Base-by-base conservation (phyloP, 2,329 filamentous ascomycete genomes). In the Acarospora socialis region DNA sequence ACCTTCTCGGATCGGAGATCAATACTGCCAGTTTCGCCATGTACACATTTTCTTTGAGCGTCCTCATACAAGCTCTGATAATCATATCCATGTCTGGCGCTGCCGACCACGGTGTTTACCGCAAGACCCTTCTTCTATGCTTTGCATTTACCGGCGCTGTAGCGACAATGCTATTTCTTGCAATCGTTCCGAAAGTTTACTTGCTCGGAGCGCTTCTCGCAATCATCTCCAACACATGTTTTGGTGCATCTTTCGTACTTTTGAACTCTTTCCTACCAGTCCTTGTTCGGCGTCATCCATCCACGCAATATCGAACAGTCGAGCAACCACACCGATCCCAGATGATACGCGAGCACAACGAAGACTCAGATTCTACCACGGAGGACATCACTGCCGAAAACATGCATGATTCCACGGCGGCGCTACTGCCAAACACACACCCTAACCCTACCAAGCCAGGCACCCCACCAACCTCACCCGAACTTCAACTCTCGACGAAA, bases 11-110 rank as follows among this genome's bases (percentile, higher is more conserved):
- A 4, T 55, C 80, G 37, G 77, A 92, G 48, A 77, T 98, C 59
- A 95, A 95, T 56, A 94, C 87, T 1, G 86, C 87, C 21, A 92
- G 81, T 54, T 94, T 95, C 54, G 87, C 84, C 52, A 92, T 95
- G 83, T 95, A 95, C 58, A 94, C 84, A 2, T 98, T 98, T 56
- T 92, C 84, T 36, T 64, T 92, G 48, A 92, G 82, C 51, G 90
- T 98, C 2, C 56, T 94, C 13, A 55, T 94, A 7, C 90, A 98
- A 53, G 81, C 86, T 1, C 57, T 95, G 17, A 61, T 95, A 18
- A 92, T 98, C 25, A 83, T 98, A 41, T 92, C 84, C 49, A 93
- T 98, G 65, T 93, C 84, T 49, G 90, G 82, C 34, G 86, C 87
- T 5, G 90, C 90, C 35, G 90, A 98, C 53, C 87, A 95, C 56